Evolutionary conservation across 176 grass and related monocot genomes (phyloP).

Genomic region (Elaeis guineensis): DNA sequence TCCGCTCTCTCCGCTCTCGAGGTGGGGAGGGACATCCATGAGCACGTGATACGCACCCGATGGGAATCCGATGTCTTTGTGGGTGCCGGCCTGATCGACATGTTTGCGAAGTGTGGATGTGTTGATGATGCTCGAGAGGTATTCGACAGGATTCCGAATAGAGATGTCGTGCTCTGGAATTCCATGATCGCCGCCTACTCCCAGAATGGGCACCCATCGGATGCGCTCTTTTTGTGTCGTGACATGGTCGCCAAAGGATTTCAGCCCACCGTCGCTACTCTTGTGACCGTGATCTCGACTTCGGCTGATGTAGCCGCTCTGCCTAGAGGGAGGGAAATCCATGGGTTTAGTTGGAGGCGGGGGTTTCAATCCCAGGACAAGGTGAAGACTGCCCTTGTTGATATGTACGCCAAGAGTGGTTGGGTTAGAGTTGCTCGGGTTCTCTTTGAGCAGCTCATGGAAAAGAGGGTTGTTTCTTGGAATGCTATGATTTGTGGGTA

Average conservation of each 20-base stretch:
- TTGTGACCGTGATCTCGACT: slow-evolving; percentile 49
- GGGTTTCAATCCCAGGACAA: slow-evolving; percentile 44
- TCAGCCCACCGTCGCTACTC: slow-evolving; percentile 34
- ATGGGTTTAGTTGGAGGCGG: slow-evolving; percentile 54
- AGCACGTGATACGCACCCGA: slow-evolving; percentile 12
- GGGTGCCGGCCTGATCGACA: slow-evolving; percentile 37
- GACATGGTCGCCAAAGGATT: slow-evolving; percentile 40
- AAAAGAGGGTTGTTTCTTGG: slow-evolving; percentile 51
- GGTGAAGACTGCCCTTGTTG: slow-evolving; percentile 62
- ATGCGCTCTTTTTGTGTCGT: slow-evolving; percentile 42
- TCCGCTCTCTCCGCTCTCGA: slow-evolving; percentile 32
- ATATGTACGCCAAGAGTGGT: slow-evolving; percentile 78
- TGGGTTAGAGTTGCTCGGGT: slow-evolving; percentile 37
- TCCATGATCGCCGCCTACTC: slow-evolving; percentile 62
- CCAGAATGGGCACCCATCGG: slow-evolving; percentile 44
- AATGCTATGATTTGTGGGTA: slow-evolving; percentile 81
- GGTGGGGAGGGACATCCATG: slow-evolving; percentile 36
- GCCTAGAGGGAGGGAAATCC: slow-evolving; percentile 68
- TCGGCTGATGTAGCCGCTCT: slow-evolving; percentile 41
- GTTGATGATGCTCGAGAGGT: slow-evolving; percentile 34
- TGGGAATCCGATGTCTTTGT: slow-evolving; percentile 50
- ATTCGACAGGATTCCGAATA: slow-evolving; percentile 32
- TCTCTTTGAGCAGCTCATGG: slow-evolving; percentile 49
- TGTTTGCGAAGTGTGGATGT: slow-evolving; percentile 67
- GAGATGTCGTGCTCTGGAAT: slow-evolving; percentile 57